These are phyloP conservation scores for Tylopilus plumbeoviolaceoides DNA, from an alignment of 768 basidiomycete genomes.

Conservation along the genomic window DNA sequence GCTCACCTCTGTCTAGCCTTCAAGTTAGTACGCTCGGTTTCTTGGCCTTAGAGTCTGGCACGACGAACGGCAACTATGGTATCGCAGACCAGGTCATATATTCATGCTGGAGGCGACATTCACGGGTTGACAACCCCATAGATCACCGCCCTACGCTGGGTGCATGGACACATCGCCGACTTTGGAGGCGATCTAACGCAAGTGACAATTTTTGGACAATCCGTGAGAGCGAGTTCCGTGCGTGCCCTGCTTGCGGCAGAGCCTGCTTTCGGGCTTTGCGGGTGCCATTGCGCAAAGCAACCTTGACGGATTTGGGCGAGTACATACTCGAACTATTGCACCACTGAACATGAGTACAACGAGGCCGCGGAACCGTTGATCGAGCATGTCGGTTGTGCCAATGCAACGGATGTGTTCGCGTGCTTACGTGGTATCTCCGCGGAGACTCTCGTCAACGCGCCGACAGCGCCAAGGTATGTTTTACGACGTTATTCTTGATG, in stretches of 20 bases:
- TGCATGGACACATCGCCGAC: slow-evolving; percentile 47
- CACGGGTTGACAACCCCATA: neutral
- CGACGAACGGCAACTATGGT: slow-evolving; percentile 13
- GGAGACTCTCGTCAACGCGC: slow-evolving; percentile 1
- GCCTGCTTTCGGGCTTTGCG: slow-evolving; percentile 35
- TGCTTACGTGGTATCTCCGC: slow-evolving; percentile 7
- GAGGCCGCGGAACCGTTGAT: slow-evolving; percentile 36
- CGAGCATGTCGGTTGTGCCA: slow-evolving; percentile 37
- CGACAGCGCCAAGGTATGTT: too few species aligned
- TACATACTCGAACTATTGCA: slow-evolving; percentile 48
- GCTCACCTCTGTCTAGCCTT: neutral
- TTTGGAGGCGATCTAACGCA: slow-evolving; percentile 55
- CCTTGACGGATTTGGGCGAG: slow-evolving; percentile 43
- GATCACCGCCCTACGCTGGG: slow-evolving; percentile 38
- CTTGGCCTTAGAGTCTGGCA: slow-evolving; percentile 3
- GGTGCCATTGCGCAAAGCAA: slow-evolving; percentile 45
- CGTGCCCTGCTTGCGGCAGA: slow-evolving; percentile 35
- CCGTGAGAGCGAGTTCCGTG: slow-evolving; percentile 47
- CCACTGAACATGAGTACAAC: slow-evolving; percentile 36
- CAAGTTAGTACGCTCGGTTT: slow-evolving; percentile 12
- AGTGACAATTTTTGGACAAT: slow-evolving; percentile 54
- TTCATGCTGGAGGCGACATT: neutral
- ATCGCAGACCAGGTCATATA: slow-evolving; percentile 7
- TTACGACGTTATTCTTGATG: too few species aligned
- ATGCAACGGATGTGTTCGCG: slow-evolving; percentile 3